A percentile compares a stretch with the other conserved stretches of the same genome.
Conservation (phyloP, 805 yeast species). For the Pichia thaimueangensis region DNA sequence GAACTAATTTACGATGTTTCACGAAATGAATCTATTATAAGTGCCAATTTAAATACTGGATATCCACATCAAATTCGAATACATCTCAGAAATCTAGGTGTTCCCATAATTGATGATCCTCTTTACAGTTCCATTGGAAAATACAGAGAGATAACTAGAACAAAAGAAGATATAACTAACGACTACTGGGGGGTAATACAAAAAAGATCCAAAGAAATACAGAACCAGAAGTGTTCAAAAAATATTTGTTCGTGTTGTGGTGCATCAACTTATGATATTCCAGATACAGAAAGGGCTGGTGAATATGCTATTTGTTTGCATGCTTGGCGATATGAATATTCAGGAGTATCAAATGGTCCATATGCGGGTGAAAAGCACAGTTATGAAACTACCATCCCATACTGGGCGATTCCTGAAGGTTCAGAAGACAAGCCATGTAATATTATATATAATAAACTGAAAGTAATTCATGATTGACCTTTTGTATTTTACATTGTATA, state of each 20-base stretch:
- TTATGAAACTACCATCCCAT: neutral
- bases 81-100: slow-evolving; percentile 41
- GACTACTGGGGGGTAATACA: slow-evolving; percentile 11
- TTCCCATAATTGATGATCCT: slow-evolving; percentile 30
- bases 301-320: slow-evolving; percentile 37
- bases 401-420: neutral
- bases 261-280: slow-evolving; percentile 20
- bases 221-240: slow-evolving; percentile 16
- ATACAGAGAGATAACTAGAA: slow-evolving; percentile 8
- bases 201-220: slow-evolving; percentile 12
- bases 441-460: too few species aligned
- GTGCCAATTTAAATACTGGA: slow-evolving; percentile 43
- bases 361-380: slow-evolving; percentile 1
- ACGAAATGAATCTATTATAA: slow-evolving; percentile 33
- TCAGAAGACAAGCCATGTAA: neutral
- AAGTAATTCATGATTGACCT: too few species aligned
- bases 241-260: slow-evolving; percentile 30
- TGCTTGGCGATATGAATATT: slow-evolving; percentile 31
- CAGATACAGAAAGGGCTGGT: slow-evolving; percentile 17
- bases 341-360: neutral
- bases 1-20: slow-evolving; percentile 22
- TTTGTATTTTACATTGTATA: too few species aligned
- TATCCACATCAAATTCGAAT: slow-evolving; percentile 51
- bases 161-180: slow-evolving; percentile 6
- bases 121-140: slow-evolving; percentile 21